Base-by-base conservation (phyloP, 176 grass and related monocot genomes). In the Oryza coarctata region DNA sequence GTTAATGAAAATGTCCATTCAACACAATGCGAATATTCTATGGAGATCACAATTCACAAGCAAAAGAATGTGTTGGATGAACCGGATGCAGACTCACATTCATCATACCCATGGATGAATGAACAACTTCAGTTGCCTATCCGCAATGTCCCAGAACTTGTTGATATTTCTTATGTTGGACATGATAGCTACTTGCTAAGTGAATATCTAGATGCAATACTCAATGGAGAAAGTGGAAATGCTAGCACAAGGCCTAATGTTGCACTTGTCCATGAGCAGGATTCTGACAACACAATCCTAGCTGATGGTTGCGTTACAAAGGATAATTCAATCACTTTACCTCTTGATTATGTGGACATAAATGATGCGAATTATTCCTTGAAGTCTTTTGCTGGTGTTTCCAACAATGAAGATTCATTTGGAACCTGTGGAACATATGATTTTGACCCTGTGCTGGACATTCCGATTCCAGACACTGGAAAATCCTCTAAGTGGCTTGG, bases 1-100 rank as follows among this genome's bases (percentile, higher is more conserved):
- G 67, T 70, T 80, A 26, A 86, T 81, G 73, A 39, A 86, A 75
- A 38, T 79, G 28, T 72, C 66, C 58, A 77, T 72, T 77, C 55
- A 71, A 64, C 65, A n/a, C 80, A 82, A 55, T 61, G 47, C 58
- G 40, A 58, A 66, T 88, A 67, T 72, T 82, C 65, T 70, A 44
- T 2, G 69, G 86, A 84, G 15, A 17, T 76, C 26, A 55, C 41
- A 65, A 71, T 41, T 72, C 55, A 20, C 43, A 55, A 23, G 15
- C 77, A 77, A 71, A 41, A 66, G 71, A 77, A 76, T 31, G 12
- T 57, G 10, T 18, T 64, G 26, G 79, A 28, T 12, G 55, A 76
- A 35, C 20, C 17, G 63, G n/a, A 29, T 61, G 76, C 27, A 31
- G 55, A 30, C 30, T 23, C 17, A 10, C 25, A 44, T 63, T 1